These are phyloP conservation scores for Apiospora hydei DNA, from an alignment of 2,329 filamentous ascomycete genomes.

Conservation along the genomic window DNA sequence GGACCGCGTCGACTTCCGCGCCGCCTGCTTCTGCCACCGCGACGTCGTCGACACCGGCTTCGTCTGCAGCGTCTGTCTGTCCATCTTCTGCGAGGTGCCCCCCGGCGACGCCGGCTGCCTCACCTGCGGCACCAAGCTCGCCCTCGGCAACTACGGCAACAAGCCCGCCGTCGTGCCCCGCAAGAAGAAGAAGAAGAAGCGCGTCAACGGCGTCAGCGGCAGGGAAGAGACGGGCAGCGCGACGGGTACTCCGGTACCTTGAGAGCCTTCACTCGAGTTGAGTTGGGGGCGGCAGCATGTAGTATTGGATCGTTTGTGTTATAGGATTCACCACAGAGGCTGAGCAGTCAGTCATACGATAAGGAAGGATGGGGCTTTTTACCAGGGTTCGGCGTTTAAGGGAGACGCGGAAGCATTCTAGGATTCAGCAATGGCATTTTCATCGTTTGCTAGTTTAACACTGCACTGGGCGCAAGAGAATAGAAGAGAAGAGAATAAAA, in stretches of 20 bases:
- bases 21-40: constrained; percentile 97
- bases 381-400: background rate
- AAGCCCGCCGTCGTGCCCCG: constrained; percentile 78
- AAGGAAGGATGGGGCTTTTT: background rate
- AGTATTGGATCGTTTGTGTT: background rate
- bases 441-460: background rate
- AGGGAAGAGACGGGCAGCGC: constrained; percentile 66
- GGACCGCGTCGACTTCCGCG: constrained; percentile 91
- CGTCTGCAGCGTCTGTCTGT: constrained; percentile 95
- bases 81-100: constrained; percentile 81
- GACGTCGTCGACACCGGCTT: constrained; percentile 90
- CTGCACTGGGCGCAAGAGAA: background rate
- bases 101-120: constrained; percentile 70
- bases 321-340: background rate
- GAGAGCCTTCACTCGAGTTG: constrained; percentile 30
- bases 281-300: background rate
- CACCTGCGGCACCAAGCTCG: constrained; percentile 81
- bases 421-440: constrained; percentile 1
- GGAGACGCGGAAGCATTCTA: background rate
- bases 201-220: constrained; percentile 56
- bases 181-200: constrained; percentile 81
- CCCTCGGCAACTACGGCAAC: constrained; percentile 77
- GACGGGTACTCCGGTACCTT: constrained; percentile 64
- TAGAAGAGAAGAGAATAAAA: background rate
- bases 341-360: background rate